These are phyloP conservation scores for Talaromyces albobiverticillius DNA, from an alignment of 2,329 filamentous ascomycete species.

Conservation along the genomic window DNA sequence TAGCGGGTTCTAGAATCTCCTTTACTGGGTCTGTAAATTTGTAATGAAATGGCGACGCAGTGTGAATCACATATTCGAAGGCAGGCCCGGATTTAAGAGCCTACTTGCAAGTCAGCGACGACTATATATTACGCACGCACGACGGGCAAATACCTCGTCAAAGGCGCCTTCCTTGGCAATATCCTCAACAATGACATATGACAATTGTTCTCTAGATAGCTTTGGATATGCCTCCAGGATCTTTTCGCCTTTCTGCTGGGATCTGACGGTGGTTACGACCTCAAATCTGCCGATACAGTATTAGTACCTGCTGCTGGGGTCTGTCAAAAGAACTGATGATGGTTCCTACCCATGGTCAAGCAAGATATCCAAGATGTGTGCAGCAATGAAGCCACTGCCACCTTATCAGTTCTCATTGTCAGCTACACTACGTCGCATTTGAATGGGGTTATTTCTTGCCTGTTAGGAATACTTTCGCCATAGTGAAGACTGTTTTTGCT, in stretches of 20 bases:
- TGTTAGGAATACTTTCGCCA: slow-evolving; percentile 40
- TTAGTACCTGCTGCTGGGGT: background rate
- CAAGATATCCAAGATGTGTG: slow-evolving; percentile 60
- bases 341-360: slow-evolving; percentile 48
- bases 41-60: slow-evolving; percentile 71
- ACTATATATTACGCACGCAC: background rate
- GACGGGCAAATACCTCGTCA: slow-evolving; percentile 45
- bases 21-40: slow-evolving; percentile 69
- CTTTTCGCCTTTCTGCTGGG: slow-evolving; percentile 59
- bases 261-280: slow-evolving; percentile 62
- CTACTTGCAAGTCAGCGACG: slow-evolving; percentile 20
- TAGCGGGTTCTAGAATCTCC: slow-evolving; percentile 57
- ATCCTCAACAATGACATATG: slow-evolving; percentile 68
- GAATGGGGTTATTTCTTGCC: slow-evolving; percentile 15
- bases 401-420: slow-evolving; percentile 33
- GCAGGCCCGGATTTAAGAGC: slow-evolving; percentile 60
- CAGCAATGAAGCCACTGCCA: slow-evolving; percentile 64
- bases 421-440: background rate
- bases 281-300: slow-evolving; percentile 47
- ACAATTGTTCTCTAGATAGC: slow-evolving; percentile 55
- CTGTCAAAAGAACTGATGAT: background rate
- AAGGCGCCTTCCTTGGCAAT: slow-evolving; percentile 70
- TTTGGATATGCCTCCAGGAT: slow-evolving; percentile 55
- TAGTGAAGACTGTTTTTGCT: slow-evolving; percentile 18
- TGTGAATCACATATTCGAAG: slow-evolving; percentile 73